These are phyloP conservation scores for Sequoiadendron giganteum DNA, from an alignment of 75 land plant species.

Conservation along the genomic window DNA sequence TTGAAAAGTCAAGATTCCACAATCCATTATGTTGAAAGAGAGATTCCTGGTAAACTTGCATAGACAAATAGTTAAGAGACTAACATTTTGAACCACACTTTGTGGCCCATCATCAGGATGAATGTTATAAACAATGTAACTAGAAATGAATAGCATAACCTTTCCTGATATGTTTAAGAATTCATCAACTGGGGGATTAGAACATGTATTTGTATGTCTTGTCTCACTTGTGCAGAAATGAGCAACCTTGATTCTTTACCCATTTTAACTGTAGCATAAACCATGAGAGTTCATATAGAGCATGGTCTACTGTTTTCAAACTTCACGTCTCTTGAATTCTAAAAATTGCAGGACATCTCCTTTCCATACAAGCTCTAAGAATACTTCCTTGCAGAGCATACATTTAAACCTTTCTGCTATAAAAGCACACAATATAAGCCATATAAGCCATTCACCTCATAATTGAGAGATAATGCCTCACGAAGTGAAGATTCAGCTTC, in stretches of 20 bases:
- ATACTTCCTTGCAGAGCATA: neutral
- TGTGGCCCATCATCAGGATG: too few relatives aligned
- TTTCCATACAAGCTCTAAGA: neutral
- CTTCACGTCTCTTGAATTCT: neutral
- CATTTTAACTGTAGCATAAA: neutral
- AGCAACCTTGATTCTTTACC: neutral
- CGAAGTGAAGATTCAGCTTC: constrained; percentile 86
- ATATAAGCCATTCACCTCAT: constrained; percentile 43
- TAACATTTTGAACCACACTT: too few relatives aligned
- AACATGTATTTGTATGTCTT: neutral
- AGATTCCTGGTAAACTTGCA: too few relatives aligned
- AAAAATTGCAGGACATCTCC: neutral
- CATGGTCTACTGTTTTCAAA: neutral
- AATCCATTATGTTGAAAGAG: too few relatives aligned
- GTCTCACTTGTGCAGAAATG: neutral
- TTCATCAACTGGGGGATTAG: neutral
- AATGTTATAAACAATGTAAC: too few relatives aligned
- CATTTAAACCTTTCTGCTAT: neutral
- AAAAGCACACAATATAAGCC: neutral
- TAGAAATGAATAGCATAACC: too few relatives aligned
- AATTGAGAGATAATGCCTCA: constrained; percentile 73
- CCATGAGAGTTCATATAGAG: neutral
- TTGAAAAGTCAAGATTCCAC: too few relatives aligned
- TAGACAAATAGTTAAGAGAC: too few relatives aligned
- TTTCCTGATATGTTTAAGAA: neutral